Conservation (phyloP, 106 monocot species). For the Narthecium ossifragum region DNA sequence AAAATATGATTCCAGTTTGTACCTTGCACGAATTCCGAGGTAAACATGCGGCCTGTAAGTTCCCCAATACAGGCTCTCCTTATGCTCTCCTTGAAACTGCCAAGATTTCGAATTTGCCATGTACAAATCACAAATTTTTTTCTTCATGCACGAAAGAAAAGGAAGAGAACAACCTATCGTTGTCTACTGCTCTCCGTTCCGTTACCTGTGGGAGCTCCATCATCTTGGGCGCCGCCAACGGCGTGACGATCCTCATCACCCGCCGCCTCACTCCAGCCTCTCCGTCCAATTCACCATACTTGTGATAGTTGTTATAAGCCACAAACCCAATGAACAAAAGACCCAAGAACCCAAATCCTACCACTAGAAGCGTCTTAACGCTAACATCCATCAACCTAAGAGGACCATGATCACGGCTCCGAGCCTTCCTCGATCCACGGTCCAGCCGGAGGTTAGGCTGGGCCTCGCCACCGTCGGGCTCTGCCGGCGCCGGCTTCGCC, state of each 20-base stretch:
- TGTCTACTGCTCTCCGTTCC: no score
- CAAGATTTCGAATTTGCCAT: not conserved
- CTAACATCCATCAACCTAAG: conserved; percentile 33
- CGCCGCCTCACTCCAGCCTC: conserved; percentile 14
- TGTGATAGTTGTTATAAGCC: conserved; percentile 12
- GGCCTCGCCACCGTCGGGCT: not conserved
- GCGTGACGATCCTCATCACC: conserved; percentile 57
- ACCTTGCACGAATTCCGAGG: conserved; percentile 93
- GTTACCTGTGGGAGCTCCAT: conserved; percentile 87
- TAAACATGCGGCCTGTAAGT: conserved; percentile 91
- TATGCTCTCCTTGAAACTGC: conserved; percentile 94
- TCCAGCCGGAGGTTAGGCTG: not conserved
- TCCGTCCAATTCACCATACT: not conserved
- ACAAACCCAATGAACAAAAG: conserved; percentile 13
- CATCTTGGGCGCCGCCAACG: conserved; percentile 71
- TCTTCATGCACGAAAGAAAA: no score
- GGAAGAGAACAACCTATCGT: no score
- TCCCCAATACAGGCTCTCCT: conserved; percentile 95
- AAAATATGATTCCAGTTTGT: not conserved
- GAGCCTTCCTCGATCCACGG: conserved; percentile 3
- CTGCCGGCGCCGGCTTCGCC: conserved; percentile 3
- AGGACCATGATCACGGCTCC: conserved; percentile 35
- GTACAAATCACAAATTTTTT: not conserved
- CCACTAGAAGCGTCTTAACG: conserved; percentile 19
- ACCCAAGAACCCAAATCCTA: conserved; percentile 23